These are phyloP conservation scores for Trichocomaceae sp. DNA, from an alignment of 2,329 filamentous ascomycete species.

Conservation along the genomic window DNA sequence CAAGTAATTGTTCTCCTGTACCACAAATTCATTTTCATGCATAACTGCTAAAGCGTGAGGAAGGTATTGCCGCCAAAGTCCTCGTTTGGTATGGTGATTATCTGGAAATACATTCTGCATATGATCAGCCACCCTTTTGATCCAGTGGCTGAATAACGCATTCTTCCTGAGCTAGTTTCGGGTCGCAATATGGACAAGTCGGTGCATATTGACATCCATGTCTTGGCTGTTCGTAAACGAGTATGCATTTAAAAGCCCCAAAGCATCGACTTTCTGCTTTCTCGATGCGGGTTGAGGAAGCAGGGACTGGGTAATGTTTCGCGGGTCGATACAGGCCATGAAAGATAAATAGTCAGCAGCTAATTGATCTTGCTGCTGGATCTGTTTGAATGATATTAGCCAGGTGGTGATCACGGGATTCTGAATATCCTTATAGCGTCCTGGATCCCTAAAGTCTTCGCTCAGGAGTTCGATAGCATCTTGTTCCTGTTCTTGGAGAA, in stretches of 20 bases:
- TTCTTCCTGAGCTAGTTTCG: slow-evolving; percentile 21
- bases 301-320: slow-evolving; percentile 23
- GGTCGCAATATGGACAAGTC: slow-evolving; percentile 26
- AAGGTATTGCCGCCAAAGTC: slow-evolving; percentile 17
- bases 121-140: not conserved
- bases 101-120: slow-evolving; percentile 14
- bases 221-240: slow-evolving; percentile 12
- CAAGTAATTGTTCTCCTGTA: not conserved
- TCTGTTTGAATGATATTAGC: slow-evolving; percentile 29
- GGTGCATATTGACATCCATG: slow-evolving; percentile 21
- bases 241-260: slow-evolving; percentile 21
- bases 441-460: slow-evolving; percentile 25
- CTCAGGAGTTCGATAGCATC: slow-evolving; percentile 24
- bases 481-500: slow-evolving; percentile 17
- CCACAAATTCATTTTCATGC: slow-evolving; percentile 1
- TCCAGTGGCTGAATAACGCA: slow-evolving; percentile 7
- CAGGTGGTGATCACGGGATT: slow-evolving; percentile 31
- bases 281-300: slow-evolving; percentile 14
- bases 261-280: slow-evolving; percentile 13
- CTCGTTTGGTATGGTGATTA: slow-evolving; percentile 10
- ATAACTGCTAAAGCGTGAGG: slow-evolving; percentile 16
- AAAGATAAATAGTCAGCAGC: slow-evolving; percentile 23
- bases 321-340: slow-evolving; percentile 25
- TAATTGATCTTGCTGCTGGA: slow-evolving; percentile 14
- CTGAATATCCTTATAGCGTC: slow-evolving; percentile 20